These are phyloP conservation scores for Kurtzmaniella fragi DNA, from an alignment of 805 yeast species.

Conservation along the genomic window DNA sequence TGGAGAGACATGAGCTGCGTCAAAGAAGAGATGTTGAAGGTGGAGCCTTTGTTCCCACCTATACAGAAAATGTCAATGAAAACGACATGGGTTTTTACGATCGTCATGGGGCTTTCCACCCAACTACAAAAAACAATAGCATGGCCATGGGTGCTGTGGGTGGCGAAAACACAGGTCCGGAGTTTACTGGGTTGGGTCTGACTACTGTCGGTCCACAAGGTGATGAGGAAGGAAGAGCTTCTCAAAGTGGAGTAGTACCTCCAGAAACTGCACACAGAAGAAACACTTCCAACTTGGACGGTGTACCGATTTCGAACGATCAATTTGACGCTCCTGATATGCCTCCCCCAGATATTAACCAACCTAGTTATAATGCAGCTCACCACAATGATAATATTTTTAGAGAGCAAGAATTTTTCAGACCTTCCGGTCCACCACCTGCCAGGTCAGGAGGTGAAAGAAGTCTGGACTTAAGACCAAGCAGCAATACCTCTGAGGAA, in stretches of 20 bases:
- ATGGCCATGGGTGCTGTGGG: constrained; percentile 3
- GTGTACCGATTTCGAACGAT: constrained; percentile 10
- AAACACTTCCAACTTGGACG: constrained; percentile 9
- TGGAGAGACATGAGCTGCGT: constrained; percentile 49
- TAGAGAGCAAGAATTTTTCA: constrained; percentile 5
- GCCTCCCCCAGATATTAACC: not conserved
- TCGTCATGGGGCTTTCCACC: constrained; percentile 44
- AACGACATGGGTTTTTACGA: constrained; percentile 79
- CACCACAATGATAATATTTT: constrained; percentile 5
- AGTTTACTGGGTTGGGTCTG: constrained; percentile 1
- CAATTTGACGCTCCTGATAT: no score
- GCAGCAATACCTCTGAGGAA: not conserved
- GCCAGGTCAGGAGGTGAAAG: constrained; percentile 1
- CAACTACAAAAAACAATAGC: constrained; percentile 26
- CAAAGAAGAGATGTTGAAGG: constrained; percentile 37
- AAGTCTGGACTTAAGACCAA: constrained; percentile 3
- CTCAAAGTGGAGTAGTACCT: constrained; percentile 3
- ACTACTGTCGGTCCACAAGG: no score
- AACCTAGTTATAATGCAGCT: not conserved
- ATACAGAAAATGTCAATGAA: constrained; percentile 61
- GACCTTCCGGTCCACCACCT: constrained; percentile 2
- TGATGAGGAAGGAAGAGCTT: not conserved
- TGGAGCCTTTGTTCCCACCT: constrained; percentile 56
- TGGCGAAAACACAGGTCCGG: not conserved
- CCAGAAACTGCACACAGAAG: constrained; percentile 21